Evolutionary conservation across 2,329 filamentous ascomycete species (phyloP), one percentile per base, ranked within the genome.

Genomic region (Colletotrichum tofieldiae): DNA sequence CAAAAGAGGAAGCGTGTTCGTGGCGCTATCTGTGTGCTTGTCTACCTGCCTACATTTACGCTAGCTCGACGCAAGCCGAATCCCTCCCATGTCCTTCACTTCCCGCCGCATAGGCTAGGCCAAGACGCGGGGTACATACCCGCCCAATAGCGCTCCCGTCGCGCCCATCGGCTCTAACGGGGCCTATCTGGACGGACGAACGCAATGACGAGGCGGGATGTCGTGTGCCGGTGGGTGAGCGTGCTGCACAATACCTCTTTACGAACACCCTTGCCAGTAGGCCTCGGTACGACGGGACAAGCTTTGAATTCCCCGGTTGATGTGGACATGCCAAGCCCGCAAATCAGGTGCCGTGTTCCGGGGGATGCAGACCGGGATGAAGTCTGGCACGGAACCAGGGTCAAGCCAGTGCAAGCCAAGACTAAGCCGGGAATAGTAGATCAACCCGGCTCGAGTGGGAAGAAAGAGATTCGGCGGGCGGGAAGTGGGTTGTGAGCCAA

Each of bases 41-140:
- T 20, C 39, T 16, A 12, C 54, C 39, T 35, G 43, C 45, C 23
- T 60, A 47, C 45, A 55, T 52, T 45, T 52, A 65, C 61, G 29
- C 29, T 66, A 66, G 62, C 56, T 47, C 41, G 55, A 71, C 39
- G 67, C 54, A 55, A 56, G 62, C 62, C 26, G n/a, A 66, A 41
- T 47, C 52, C 58, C 52, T 54, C 37, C 37, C 51, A 39, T 20
- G 65, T 49, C 26, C 29, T 49, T 51, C 52, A 54, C 35, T 63
- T 41, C 58, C 56, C 54, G 67, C 32, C 47, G 45, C 45, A 26
- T 47, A 54, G 39, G 41, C 58, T 39, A 35, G 65, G 47, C 69
- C 59, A 72, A 64, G 65, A 69, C 54, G 69, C 59, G 69, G 69
- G 69, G 69, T 72, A 72, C 69, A 72, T 72, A 72, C 69, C 69